phyloP scores from a whole-genome alignment of 2,329 filamentous ascomycete genomes.

The Hymenoscyphus occultus region DNA sequence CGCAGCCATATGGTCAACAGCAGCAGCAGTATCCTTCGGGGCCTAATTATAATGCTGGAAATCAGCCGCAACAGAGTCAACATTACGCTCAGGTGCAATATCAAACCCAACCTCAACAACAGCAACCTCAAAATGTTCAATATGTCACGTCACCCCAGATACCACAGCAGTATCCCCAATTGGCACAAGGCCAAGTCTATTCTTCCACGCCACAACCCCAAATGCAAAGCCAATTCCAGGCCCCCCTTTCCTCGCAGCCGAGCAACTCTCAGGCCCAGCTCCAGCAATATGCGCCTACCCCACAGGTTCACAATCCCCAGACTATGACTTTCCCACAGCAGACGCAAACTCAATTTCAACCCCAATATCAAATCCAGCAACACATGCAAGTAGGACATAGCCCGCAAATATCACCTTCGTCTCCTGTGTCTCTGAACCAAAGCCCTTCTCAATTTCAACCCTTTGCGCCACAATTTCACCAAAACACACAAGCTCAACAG shows the following conservation, averaged over 20 bases:
- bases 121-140: background rate
- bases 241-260: background rate
- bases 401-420: background rate
- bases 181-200: background rate
- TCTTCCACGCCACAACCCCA: background rate
- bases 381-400: background rate
- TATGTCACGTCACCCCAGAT: background rate
- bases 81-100: constrained; percentile 3
- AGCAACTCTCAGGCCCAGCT: background rate
- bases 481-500: background rate
- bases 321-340: constrained; percentile 1
- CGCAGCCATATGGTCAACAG: constrained; percentile 1
- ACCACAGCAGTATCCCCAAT: constrained; percentile 2
- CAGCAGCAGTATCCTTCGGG: constrained; percentile 6
- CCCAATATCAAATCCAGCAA: constrained; percentile 9
- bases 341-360: constrained; percentile 8
- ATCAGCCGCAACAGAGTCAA: constrained; percentile 5
- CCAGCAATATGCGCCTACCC: constrained; percentile 6
- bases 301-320: constrained; percentile 4
- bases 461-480: background rate
- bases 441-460: background rate
- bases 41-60: background rate
- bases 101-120: background rate
- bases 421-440: background rate
- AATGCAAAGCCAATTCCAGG: constrained; percentile 2